phyloP scores from a whole-genome alignment of 805 yeast species.

The Ogataea philodendri region DNA sequence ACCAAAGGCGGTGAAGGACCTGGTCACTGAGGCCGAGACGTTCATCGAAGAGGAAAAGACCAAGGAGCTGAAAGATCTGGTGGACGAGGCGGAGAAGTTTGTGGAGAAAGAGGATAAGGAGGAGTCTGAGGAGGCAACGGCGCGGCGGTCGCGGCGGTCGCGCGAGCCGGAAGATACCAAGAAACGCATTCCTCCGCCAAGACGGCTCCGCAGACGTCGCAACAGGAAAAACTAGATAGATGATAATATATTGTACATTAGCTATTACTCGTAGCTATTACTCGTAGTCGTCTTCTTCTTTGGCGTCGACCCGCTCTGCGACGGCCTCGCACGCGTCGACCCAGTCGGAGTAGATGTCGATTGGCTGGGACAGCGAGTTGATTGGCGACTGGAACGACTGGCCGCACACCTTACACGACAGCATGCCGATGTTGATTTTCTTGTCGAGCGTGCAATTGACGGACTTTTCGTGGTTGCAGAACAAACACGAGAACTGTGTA shows the following conservation, averaged over 20 bases:
- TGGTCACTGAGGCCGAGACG: slow-evolving; percentile 30
- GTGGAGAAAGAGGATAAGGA: slow-evolving; percentile 5
- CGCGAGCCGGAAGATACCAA: background rate
- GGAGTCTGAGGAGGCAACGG: slow-evolving; percentile 1
- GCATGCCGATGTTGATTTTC: slow-evolving; percentile 75
- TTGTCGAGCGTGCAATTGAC: slow-evolving; percentile 87
- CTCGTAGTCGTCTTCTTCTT: slow-evolving; percentile 26
- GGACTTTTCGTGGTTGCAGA: slow-evolving; percentile 93
- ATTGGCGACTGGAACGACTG: slow-evolving; percentile 88
- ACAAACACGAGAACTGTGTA: slow-evolving; percentile 82
- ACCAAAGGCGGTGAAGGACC: slow-evolving; percentile 24
- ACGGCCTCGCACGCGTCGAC: slow-evolving; percentile 93
- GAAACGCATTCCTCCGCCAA: slow-evolving; percentile 4
- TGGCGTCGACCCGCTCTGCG: slow-evolving; percentile 55
- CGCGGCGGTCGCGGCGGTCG: slow-evolving; percentile 1
- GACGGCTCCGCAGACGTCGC: slow-evolving; percentile 4
- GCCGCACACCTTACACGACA: slow-evolving; percentile 91
- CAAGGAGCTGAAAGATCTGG: slow-evolving; percentile 8
- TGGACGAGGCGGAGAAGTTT: slow-evolving; percentile 5
- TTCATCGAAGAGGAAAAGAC: slow-evolving; percentile 27
- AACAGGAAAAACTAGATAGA: slow-evolving; percentile 10
- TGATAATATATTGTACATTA: slow-evolving; percentile 10
- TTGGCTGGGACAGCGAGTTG: slow-evolving; percentile 81
- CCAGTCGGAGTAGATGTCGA: slow-evolving; percentile 96
- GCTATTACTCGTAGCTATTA: slow-evolving; percentile 15